Evolutionary conservation across 495 filamentous ascomycete genomes (phyloP), one percentile per base, ranked within the genome.

Genomic region (Neurospora intermedia): DNA sequence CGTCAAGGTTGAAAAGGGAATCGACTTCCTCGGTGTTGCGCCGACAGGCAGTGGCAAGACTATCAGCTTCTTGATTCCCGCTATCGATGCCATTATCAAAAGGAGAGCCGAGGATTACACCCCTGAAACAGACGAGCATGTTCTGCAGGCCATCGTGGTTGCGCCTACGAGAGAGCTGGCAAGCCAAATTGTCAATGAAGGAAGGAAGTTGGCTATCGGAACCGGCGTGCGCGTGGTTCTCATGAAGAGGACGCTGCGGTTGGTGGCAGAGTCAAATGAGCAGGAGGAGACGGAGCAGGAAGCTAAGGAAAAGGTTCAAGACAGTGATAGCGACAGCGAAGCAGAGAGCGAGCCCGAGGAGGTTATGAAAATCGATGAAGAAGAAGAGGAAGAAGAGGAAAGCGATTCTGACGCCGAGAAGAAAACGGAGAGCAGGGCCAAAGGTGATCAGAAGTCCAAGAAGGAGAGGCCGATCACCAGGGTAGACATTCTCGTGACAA

Each of bases 1-100:
- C 5, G 69, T 83, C 6, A 73, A 76, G n/a, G 74, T 73, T 5
- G 72, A 73, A 27, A 71, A 75, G 42, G 82, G 79, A 5, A 75
- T 92, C 3, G 91, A 98, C 86, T 88, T 99, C 41, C 77, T 99
- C 43, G 90, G 91, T 4, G 90, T 98, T 43, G 96, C 96, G 16
- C 96, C 96, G 4, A 99, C 96, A 4, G 96, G 96, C 23, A 97
- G 94, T 78, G 96, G 96, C n/a, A 99, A 99, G 84, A 98, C 96
- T 0, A 80, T 98, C 71, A 92, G 93, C 4, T 99, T 97, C 77
- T 80, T 98, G 78, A 91, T 99, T 38, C 93, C 94, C 0, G 85
- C 93, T 20, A 86, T 98, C 69, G 91, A 97, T 78, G 85, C 87
- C 69, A 88, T 95, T 66, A 83, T 95, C 40, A 83, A 83, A 76